Evolutionary conservation across 2,329 filamentous ascomycete species (phyloP).

Genomic region (Hypoxylon sp.): DNA sequence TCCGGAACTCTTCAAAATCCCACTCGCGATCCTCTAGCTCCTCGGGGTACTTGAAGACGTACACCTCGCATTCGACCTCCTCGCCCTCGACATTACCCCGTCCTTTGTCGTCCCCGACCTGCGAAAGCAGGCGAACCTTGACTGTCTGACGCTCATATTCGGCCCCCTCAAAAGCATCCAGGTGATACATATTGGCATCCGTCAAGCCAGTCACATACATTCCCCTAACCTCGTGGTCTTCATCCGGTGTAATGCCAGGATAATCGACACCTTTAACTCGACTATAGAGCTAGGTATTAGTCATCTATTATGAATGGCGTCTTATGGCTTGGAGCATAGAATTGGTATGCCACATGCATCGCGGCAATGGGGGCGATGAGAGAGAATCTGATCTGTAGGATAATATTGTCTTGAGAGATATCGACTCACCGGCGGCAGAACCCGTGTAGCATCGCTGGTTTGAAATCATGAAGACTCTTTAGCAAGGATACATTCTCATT

Average conservation of each 20-base stretch:
- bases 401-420: neutral
- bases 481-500: constrained; percentile 61
- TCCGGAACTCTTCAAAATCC: constrained; percentile 88
- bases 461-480: constrained; percentile 72
- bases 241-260: constrained; percentile 78
- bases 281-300: constrained; percentile 51
- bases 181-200: constrained; percentile 77
- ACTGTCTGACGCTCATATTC: constrained; percentile 63
- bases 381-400: neutral
- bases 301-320: neutral
- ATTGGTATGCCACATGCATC: neutral
- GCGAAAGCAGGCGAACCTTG: constrained; percentile 57
- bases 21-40: constrained; percentile 81
- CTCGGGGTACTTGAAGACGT: constrained; percentile 70
- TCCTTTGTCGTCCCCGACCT: constrained; percentile 57
- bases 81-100: constrained; percentile 61
- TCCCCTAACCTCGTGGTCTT: constrained; percentile 75
- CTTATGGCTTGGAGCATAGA: neutral
- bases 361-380: neutral
- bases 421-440: constrained; percentile 72
- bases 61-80: constrained; percentile 71
- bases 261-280: constrained; percentile 82
- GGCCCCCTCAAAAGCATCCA: constrained; percentile 86
- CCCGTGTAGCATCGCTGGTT: constrained; percentile 80
- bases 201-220: constrained; percentile 84